Percentiles rank a stretch among this genome's conserved stretches.
These are phyloP conservation scores for Debaryomyces sp. DNA, from an alignment of 1,139 yeast genomes.

Conservation along the genomic window DNA sequence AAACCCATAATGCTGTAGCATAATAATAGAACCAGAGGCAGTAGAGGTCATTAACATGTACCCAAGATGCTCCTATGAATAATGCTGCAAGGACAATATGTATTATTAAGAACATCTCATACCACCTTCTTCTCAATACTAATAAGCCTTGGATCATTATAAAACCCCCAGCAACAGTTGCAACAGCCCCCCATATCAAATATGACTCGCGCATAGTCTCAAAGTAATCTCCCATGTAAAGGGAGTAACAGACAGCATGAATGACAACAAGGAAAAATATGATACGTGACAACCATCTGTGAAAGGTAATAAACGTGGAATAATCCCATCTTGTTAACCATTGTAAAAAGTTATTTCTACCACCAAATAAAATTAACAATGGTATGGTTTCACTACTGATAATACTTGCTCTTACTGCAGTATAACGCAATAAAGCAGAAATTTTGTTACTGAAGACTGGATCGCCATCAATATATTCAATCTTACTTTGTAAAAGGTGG, in stretches of 20 bases:
- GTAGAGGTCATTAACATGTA: slow-evolving; percentile 44
- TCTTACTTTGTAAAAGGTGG: slow-evolving; percentile 31
- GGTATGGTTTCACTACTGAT: slow-evolving; percentile 37
- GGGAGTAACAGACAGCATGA: slow-evolving; percentile 45
- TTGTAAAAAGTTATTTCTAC: slow-evolving; percentile 45
- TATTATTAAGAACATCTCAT: slow-evolving; percentile 42
- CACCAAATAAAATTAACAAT: slow-evolving; percentile 42
- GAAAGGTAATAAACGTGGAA: slow-evolving; percentile 38
- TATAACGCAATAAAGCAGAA: slow-evolving; percentile 28
- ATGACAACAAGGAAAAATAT: slow-evolving; percentile 29
- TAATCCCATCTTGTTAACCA: slow-evolving; percentile 44
- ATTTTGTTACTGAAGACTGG: slow-evolving; percentile 22
- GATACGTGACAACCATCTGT: slow-evolving; percentile 42
- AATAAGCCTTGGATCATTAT: slow-evolving; percentile 42
- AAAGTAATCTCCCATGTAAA: slow-evolving; percentile 18
- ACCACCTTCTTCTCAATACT: slow-evolving; percentile 42
- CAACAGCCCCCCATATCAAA: slow-evolving; percentile 35
- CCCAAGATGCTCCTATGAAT: slow-evolving; percentile 46
- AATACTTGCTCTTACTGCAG: slow-evolving; percentile 38
- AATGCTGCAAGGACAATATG: slow-evolving; percentile 46
- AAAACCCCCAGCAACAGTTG: slow-evolving; percentile 29
- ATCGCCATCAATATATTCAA: slow-evolving; percentile 24
- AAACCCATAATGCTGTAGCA: slow-evolving; percentile 41
- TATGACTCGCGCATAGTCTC: slow-evolving; percentile 22
- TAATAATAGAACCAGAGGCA: slow-evolving; percentile 23